phyloP scores from a whole-genome alignment of 192 early-diverging fungal species.

The Pilobolus umbonatus region DNA sequence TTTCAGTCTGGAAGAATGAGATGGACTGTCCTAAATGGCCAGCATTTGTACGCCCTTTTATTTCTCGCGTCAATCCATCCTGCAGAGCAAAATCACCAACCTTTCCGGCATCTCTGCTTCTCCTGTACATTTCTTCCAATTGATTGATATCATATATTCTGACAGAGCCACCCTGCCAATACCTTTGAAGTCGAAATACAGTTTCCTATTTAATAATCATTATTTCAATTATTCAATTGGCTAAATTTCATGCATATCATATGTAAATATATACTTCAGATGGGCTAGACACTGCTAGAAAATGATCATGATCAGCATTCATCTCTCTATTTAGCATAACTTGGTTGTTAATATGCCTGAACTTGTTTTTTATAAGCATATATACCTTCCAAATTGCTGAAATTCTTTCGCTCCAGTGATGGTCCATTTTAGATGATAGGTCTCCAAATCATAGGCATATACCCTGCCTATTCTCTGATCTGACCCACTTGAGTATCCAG shows the following conservation, averaged over 20 bases:
- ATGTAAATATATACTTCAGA: constrained; percentile 13
- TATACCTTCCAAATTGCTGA: constrained; percentile 38
- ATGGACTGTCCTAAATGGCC: constrained; percentile 26
- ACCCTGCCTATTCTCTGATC: constrained; percentile 25
- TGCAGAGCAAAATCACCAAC: constrained; percentile 15
- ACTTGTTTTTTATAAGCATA: background rate
- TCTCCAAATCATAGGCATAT: constrained; percentile 28
- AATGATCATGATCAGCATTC: background rate
- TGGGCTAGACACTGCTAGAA: constrained; percentile 17
- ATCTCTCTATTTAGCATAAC: background rate
- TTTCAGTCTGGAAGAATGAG: constrained; percentile 6
- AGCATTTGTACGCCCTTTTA: constrained; percentile 21
- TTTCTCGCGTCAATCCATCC: background rate
- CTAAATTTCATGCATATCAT: background rate
- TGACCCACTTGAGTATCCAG: constrained; percentile 16
- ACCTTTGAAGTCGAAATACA: constrained; percentile 1
- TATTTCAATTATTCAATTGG: background rate
- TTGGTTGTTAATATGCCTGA: constrained; percentile 8
- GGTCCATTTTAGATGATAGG: constrained; percentile 12
- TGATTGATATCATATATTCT: constrained; percentile 20
- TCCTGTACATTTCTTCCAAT: no score
- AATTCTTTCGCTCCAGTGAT: constrained; percentile 31
- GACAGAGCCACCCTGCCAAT: constrained; percentile 39
- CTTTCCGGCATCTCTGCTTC: background rate
- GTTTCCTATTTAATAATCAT: constrained; percentile 2